Evolutionary conservation across 2,329 filamentous ascomycete species (phyloP).

Genomic region (Penicillium hesseltinei): DNA sequence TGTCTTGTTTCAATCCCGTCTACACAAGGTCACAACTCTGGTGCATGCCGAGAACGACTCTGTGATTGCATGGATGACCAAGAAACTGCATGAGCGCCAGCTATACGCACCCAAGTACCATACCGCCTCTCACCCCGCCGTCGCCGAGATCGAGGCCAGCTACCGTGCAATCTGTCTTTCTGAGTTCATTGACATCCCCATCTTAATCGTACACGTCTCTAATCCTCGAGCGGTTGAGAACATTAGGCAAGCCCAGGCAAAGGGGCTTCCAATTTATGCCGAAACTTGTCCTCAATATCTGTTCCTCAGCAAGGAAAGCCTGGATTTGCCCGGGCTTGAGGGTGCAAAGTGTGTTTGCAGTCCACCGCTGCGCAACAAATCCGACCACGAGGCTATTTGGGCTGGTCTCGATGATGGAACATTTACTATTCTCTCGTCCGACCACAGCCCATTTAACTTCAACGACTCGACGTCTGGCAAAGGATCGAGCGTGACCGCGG

Average conservation of each 20-base stretch:
- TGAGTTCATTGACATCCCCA: neutral
- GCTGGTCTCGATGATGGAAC: slow-evolving; percentile 52
- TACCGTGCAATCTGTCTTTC: neutral
- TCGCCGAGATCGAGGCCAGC: neutral
- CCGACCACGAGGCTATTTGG: neutral
- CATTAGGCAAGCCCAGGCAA: slow-evolving; percentile 52
- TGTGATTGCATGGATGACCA: neutral
- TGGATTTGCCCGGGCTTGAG: neutral
- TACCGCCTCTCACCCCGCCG: neutral
- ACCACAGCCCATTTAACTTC: slow-evolving; percentile 44
- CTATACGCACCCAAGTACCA: neutral
- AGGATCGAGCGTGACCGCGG: neutral
- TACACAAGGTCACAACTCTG: neutral
- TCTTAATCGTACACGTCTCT: neutral
- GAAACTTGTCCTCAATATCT: slow-evolving; percentile 62
- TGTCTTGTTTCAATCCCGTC: slow-evolving; percentile 32
- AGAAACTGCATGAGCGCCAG: neutral
- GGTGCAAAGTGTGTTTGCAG: neutral
- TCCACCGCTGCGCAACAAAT: neutral
- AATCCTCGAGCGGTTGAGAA: slow-evolving; percentile 44
- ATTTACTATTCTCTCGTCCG: slow-evolving; percentile 54
- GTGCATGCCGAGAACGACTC: neutral
- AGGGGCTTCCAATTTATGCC: slow-evolving; percentile 53
- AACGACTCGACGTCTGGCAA: slow-evolving; percentile 1
- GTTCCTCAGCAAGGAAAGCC: neutral